Evolutionary conservation across 495 filamentous ascomycete species (phyloP).

Genomic region (Aspergillus baeticus): DNA sequence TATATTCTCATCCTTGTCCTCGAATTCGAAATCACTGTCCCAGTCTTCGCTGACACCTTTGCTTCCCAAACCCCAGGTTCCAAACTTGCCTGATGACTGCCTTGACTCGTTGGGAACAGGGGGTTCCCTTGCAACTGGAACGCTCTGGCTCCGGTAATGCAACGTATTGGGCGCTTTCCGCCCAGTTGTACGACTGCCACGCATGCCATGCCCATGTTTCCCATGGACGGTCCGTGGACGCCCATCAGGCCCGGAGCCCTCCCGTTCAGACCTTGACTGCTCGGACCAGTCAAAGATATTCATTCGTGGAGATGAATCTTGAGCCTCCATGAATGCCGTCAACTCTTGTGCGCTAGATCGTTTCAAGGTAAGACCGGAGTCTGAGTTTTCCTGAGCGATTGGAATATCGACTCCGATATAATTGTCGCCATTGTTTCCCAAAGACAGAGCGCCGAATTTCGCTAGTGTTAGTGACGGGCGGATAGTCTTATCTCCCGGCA

Average conservation of each 20-base stretch:
- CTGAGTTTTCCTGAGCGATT: neutral
- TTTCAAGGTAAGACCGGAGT: neutral
- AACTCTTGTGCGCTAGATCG: conserved; percentile 8
- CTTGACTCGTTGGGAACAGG: conserved; percentile 49
- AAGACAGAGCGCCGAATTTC: neutral
- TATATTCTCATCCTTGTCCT: conserved; percentile 45
- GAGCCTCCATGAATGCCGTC: neutral
- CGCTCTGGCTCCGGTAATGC: conserved; percentile 91
- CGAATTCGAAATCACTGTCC: conserved; percentile 83
- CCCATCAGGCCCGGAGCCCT: conserved; percentile 50
- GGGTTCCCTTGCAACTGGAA: conserved; percentile 76
- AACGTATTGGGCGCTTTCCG: conserved; percentile 74
- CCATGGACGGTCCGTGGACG: conserved; percentile 89
- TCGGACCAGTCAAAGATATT: conserved; percentile 88
- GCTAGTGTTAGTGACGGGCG: neutral
- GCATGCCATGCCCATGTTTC: conserved; percentile 71
- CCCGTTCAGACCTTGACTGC: conserved; percentile 54
- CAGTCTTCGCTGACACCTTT: conserved; percentile 82
- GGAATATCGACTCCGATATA: neutral
- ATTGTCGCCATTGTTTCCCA: neutral
- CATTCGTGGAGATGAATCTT: conserved; percentile 31
- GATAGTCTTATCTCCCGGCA: conserved; percentile 28
- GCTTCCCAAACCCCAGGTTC: conserved; percentile 81
- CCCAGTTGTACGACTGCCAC: conserved; percentile 71
- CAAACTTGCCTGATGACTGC: conserved; percentile 73